These are phyloP conservation scores for Mortierella sp. DNA, from an alignment of 371 early-diverging fungal genomes.

Conservation along the genomic window DNA sequence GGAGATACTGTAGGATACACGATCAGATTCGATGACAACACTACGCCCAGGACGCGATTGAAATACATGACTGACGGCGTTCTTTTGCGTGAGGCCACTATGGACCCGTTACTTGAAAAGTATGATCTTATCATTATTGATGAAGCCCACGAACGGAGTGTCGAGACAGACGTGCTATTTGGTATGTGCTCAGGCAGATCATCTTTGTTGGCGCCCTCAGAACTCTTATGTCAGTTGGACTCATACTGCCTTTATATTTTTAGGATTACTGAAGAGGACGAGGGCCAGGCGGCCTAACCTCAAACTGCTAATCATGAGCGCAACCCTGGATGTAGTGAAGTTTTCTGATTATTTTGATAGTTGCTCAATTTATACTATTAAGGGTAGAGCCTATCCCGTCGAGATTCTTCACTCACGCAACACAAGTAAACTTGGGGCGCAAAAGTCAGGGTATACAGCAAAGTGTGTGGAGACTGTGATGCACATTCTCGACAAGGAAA, in stretches of 20 bases:
- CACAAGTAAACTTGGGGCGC: conserved; percentile 63
- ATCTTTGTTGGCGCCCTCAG: not conserved
- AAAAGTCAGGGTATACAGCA: conserved; percentile 78
- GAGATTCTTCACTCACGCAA: conserved; percentile 76
- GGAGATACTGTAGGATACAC: conserved; percentile 86
- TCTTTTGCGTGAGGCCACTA: conserved; percentile 81
- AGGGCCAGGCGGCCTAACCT: conserved; percentile 62
- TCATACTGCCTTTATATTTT: not conserved
- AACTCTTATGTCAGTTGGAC: not conserved
- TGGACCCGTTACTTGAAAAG: conserved; percentile 69
- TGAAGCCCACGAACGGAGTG: conserved; percentile 96
- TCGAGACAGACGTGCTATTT: conserved; percentile 95
- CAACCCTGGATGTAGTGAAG: conserved; percentile 81
- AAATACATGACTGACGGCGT: conserved; percentile 96
- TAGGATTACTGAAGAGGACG: conserved; percentile 45
- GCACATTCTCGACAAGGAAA: conserved; percentile 81
- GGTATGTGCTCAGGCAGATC: conserved; percentile 63
- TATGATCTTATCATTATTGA: conserved; percentile 89
- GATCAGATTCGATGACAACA: conserved; percentile 85
- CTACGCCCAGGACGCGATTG: conserved; percentile 73
- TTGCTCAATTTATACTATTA: conserved; percentile 89
- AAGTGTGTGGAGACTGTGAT: conserved; percentile 82
- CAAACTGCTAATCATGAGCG: conserved; percentile 86
- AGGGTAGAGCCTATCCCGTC: conserved; percentile 86
- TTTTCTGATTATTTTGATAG: conserved; percentile 80